Base-by-base conservation (phyloP, 148 eudicot species). In the Dysphania ambrosioides region DNA sequence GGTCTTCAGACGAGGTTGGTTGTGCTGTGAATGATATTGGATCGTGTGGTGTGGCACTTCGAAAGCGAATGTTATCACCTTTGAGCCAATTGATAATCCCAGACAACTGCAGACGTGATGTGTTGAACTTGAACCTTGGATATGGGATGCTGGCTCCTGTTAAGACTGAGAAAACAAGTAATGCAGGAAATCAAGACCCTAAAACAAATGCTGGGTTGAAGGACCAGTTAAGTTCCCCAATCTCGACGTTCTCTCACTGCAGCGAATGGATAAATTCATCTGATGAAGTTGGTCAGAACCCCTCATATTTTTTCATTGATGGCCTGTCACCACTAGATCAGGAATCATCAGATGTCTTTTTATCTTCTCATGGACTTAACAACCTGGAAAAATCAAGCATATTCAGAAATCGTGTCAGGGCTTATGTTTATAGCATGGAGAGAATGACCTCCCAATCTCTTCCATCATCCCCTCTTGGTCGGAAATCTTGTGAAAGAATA, bases 391-490 rank as follows among this genome's bases (percentile, higher is more conserved):
- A 82, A 9, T 71, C 79, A 41, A 81, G 67, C 51, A 77, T 71
- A 68, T 44, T 56, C 65, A 82, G 72, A 68, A 63, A 60, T 60
- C 66, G 26, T 66, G 42, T 61, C 6, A 75, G 72, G 67, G 75
- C 64, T 32, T 84, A 77, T 60, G 44, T 74, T 67, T 71, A 76
- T 63, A 64, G 83, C 70, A 70, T 65, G 30, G 78, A 80, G 68
- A 80, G 79, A 75, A 66, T 30, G 56, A 21, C 78, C 59, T 77
- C 79, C 29, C 15, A 78, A 38, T 82, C 89, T 19, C 77, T 79
- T 31, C 88, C 89, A 71, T 77, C 79, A 62, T 92, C 95, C 72
- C 94, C 94, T 27, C 89, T 88, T 70, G 88, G 90, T 59, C 86
- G 80, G 42, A 83, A 78, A 74, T 80, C 71, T 66, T 78, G 74